phyloP scores from a whole-genome alignment of 2,329 filamentous ascomycete genomes.

The Plectosphaerella cucumerina region DNA sequence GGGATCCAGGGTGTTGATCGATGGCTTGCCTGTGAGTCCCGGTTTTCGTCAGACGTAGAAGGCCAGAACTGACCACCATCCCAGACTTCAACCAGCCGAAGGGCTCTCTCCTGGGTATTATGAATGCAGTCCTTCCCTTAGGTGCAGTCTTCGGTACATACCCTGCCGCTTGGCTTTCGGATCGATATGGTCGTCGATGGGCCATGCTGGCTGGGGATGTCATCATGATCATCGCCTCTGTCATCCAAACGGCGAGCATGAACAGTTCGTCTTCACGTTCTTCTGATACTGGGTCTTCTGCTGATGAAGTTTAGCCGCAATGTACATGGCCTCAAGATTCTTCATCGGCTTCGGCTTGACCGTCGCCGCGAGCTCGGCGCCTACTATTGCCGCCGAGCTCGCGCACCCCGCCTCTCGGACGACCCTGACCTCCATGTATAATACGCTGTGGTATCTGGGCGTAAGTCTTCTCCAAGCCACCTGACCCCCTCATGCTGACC shows the following conservation, averaged over 20 bases:
- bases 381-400: constrained; percentile 26
- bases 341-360: constrained; percentile 51
- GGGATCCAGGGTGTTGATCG: constrained; percentile 28
- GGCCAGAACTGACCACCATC: not conserved
- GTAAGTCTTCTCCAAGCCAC: not conserved
- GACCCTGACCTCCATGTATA: constrained; percentile 26
- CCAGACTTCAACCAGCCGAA: constrained; percentile 27
- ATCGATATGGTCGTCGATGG: constrained; percentile 32
- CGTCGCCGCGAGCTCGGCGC: constrained; percentile 23
- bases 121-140: constrained; percentile 31
- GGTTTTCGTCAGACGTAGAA: not conserved
- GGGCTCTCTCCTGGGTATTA: constrained; percentile 27
- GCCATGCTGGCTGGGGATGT: constrained; percentile 29
- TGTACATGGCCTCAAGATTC: constrained; percentile 53
- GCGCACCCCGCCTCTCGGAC: constrained; percentile 27
- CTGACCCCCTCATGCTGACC: not conserved
- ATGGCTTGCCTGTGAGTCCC: constrained; percentile 19
- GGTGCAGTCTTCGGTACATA: constrained; percentile 32
- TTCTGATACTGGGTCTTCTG: not conserved
- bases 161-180: constrained; percentile 30
- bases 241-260: constrained; percentile 23
- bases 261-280: constrained; percentile 19
- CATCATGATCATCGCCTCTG: constrained; percentile 22
- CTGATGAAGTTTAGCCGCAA: not conserved
- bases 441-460: constrained; percentile 12